Evolutionary conservation across 208 protist genomes (phyloP).

Genomic region (Crithidia bombi): DNA sequence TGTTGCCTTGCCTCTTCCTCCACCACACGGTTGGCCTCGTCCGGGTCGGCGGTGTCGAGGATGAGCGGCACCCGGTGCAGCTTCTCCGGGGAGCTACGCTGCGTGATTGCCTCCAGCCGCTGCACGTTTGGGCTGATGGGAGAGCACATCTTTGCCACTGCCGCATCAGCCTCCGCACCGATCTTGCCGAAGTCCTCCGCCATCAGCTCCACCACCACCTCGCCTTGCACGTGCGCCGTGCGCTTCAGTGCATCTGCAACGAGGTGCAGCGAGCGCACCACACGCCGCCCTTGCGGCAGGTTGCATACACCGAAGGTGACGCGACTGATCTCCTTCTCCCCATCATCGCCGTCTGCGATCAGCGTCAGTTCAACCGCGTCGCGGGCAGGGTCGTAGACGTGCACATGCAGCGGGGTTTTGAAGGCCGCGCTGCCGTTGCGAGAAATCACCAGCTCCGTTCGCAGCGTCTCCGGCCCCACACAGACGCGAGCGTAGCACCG

Average conservation of each 20-base stretch:
- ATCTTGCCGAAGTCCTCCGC: constrained; percentile 56
- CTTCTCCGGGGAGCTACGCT: constrained; percentile 53
- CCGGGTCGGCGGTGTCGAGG: constrained; percentile 46
- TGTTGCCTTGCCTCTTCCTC: constrained; percentile 36
- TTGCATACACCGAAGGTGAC: constrained; percentile 47
- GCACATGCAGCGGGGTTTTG: constrained; percentile 41
- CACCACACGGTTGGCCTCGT: constrained; percentile 44
- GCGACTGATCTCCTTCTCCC: constrained; percentile 64
- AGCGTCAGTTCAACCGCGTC: constrained; percentile 65
- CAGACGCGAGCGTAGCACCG: constrained; percentile 51
- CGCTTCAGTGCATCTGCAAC: constrained; percentile 55
- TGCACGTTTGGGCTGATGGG: constrained; percentile 18
- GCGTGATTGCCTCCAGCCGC: constrained; percentile 37
- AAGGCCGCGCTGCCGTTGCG: constrained; percentile 47
- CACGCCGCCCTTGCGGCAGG: constrained; percentile 31
- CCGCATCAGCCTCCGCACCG: constrained; percentile 5
- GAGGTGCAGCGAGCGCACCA: constrained; percentile 47
- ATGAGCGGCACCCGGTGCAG: constrained; percentile 73
- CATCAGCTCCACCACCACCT: constrained; percentile 56
- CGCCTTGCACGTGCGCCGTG: constrained; percentile 43
- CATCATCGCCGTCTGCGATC: constrained; percentile 41
- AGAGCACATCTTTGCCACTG: constrained; percentile 12
- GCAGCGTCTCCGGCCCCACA: constrained; percentile 44
- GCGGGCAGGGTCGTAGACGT: constrained; percentile 47
- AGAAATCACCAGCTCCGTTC: constrained; percentile 32